Percentiles rank a stretch among this genome's conserved stretches.
Conservation (phyloP, 2,329 filamentous ascomycete species). For the Pyricularia pennisetigena region DNA sequence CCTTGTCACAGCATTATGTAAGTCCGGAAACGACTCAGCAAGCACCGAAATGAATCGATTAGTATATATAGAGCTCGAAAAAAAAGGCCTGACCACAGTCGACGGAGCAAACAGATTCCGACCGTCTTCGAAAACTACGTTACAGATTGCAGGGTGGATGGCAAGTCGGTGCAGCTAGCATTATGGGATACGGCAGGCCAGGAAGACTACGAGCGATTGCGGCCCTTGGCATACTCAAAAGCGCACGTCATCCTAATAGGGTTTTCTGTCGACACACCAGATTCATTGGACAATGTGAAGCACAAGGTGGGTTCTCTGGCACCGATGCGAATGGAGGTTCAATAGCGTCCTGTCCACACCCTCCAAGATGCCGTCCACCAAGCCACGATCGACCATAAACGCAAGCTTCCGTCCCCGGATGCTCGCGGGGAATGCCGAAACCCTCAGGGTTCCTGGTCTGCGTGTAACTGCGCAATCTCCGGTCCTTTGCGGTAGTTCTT, state of each 20-base stretch:
- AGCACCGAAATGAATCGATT: not conserved
- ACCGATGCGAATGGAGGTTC: not conserved
- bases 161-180: slow-evolving; percentile 95
- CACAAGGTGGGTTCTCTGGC: slow-evolving; percentile 61
- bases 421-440: not conserved
- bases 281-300: slow-evolving; percentile 95
- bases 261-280: slow-evolving; percentile 88
- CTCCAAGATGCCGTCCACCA: not conserved
- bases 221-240: slow-evolving; percentile 91
- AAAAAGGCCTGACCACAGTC: not conserved
- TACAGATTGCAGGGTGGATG: slow-evolving; percentile 95
- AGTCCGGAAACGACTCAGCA: slow-evolving; percentile 17
- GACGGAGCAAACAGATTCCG: slow-evolving; percentile 54
- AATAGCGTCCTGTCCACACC: not conserved
- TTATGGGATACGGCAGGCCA: slow-evolving; percentile 99
- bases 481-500: not conserved
- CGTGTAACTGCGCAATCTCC: slow-evolving; percentile 4
- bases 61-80: not conserved
- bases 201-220: slow-evolving; percentile 94
- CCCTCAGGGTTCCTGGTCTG: not conserved
- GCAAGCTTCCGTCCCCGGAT: not conserved
- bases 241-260: slow-evolving; percentile 96
- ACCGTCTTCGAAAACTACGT: slow-evolving; percentile 99
- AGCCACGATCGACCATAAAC: slow-evolving; percentile 1
- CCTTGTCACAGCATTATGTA: slow-evolving; percentile 45